These are phyloP conservation scores for Eimeria tenella DNA, from an alignment of 169 alveolate genomes.

Conservation along the genomic window DNA sequence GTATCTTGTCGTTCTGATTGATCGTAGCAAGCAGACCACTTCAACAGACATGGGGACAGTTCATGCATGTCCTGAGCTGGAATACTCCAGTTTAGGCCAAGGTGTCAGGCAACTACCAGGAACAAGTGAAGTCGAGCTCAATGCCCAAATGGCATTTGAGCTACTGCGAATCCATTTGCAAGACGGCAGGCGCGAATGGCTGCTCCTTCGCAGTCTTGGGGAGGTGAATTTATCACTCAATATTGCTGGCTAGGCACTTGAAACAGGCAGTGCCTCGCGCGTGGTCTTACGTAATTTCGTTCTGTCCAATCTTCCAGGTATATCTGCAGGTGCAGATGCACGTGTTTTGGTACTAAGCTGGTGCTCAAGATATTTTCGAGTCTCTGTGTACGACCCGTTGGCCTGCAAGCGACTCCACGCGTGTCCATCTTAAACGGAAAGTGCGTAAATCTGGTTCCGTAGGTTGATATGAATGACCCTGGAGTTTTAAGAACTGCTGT, in stretches of 20 bases:
- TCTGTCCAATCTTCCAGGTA: too few relatives aligned
- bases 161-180: conserved; percentile 74
- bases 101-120: conserved; percentile 68
- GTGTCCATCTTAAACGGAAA: neutral
- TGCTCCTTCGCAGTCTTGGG: conserved; percentile 82
- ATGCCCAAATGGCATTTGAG: conserved; percentile 82
- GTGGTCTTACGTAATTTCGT: too few relatives aligned
- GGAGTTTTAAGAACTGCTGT: conserved; percentile 78
- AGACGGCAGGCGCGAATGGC: conserved; percentile 83
- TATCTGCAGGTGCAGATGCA: too few relatives aligned
- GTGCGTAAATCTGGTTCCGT: neutral
- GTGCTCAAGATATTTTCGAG: too few relatives aligned
- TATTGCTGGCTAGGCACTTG: neutral
- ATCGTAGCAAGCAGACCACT: conserved; percentile 76
- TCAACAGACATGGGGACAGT: conserved; percentile 67
- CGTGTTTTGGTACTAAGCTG: too few relatives aligned
- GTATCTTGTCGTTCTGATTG: conserved; percentile 83
- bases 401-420: neutral
- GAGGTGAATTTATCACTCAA: conserved; percentile 62
- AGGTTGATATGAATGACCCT: conserved; percentile 84
- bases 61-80: conserved; percentile 73
- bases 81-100: conserved; percentile 65
- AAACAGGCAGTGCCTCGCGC: too few relatives aligned
- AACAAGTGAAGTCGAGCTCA: conserved; percentile 59
- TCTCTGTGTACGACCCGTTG: too few relatives aligned